These are phyloP conservation scores for Cryphonectria naterciae DNA, from an alignment of 2,329 filamentous ascomycete genomes.

Conservation along the genomic window DNA sequence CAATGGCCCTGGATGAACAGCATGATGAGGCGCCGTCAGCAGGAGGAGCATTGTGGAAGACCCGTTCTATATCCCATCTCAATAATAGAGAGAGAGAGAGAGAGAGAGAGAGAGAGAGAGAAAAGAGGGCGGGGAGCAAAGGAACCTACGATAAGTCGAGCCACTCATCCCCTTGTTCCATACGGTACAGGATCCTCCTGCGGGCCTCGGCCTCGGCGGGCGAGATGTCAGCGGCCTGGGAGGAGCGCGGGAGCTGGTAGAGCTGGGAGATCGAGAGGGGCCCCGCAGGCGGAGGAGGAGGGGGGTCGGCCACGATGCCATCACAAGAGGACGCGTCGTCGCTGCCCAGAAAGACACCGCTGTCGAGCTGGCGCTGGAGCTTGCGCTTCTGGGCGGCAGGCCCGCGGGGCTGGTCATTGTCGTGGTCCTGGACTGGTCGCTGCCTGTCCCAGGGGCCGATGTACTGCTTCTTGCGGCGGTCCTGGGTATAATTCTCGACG, in stretches of 20 bases:
- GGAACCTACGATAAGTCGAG: conserved; percentile 63
- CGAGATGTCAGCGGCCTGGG: conserved; percentile 7
- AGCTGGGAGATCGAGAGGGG: conserved; percentile 10
- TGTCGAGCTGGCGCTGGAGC: conserved; percentile 66
- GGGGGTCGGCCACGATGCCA: conserved; percentile 48
- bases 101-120: neutral
- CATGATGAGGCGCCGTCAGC: neutral
- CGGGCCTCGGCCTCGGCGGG: conserved; percentile 46
- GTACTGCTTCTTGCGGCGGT: conserved; percentile 64
- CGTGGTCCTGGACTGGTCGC: conserved; percentile 41
- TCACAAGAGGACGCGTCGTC: conserved; percentile 57
- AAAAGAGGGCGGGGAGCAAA: neutral
- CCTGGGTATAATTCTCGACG: conserved; percentile 65
- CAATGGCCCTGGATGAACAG: conserved; percentile 43
- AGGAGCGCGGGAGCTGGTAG: conserved; percentile 17
- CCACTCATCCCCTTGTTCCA: conserved; percentile 62
- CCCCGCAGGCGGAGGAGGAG: conserved; percentile 2
- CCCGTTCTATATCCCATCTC: no score
- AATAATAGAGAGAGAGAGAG: no score
- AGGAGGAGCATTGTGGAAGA: neutral
- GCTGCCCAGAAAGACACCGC: conserved; percentile 67
- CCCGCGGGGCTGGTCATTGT: conserved; percentile 27
- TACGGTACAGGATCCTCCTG: conserved; percentile 52
- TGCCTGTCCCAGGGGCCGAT: conserved; percentile 72
- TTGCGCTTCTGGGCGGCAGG: conserved; percentile 47